Base-by-base conservation (phyloP, 2,329 filamentous ascomycete species). In the Sporothrix luriei region DNA sequence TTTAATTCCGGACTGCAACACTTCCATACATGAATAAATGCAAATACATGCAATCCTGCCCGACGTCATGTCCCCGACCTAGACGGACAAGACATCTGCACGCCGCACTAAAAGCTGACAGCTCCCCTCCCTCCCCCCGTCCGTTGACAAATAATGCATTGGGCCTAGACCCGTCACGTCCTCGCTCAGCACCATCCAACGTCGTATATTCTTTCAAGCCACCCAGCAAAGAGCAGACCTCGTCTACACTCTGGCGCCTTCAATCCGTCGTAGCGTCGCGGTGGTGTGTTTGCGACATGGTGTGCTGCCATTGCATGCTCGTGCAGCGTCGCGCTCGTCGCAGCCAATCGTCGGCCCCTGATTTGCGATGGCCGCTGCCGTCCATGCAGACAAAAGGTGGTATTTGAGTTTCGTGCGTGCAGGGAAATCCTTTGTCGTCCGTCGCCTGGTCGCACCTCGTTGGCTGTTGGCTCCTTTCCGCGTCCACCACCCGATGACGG, bases 11-110 rank as follows among this genome's bases (percentile, higher is more conserved):
- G 55, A 33, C 55, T 59, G 55, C 29, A 59, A 13, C 13, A 19
- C 13, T 16, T 26, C 14, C 16, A 54, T 24, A 52, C 6, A 11
- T 29, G 13, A 16, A 29, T 19, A 19, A 16, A 6, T 7, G 7
- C 33, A 33, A 33, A 33, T 33, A 6, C 33, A 33, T 33, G 33
- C 33, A 33, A 33, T 33, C 33, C 33, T 33, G 33, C 33, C 29
- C 33, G 33, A 7, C 33, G 5, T 33, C 33, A 33, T 4, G 9
- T 33, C 33, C 33, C 33, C 9, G 33, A 33, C 33, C 24, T 66
- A 52, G 19, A 66, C 62, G 62, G 46, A 52, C 46, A 40, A 21
- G 62, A 48, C 62, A 66, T 66, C 40, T 16, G 51, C 51, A 26
- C 11, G 24, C 14, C 14, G 16, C 51, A 29, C 51, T 54, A 54